Evolutionary conservation across 2,329 filamentous ascomycete genomes (phyloP), one percentile per base, ranked within the genome.

Genomic region (Raffaelea albimanens): DNA sequence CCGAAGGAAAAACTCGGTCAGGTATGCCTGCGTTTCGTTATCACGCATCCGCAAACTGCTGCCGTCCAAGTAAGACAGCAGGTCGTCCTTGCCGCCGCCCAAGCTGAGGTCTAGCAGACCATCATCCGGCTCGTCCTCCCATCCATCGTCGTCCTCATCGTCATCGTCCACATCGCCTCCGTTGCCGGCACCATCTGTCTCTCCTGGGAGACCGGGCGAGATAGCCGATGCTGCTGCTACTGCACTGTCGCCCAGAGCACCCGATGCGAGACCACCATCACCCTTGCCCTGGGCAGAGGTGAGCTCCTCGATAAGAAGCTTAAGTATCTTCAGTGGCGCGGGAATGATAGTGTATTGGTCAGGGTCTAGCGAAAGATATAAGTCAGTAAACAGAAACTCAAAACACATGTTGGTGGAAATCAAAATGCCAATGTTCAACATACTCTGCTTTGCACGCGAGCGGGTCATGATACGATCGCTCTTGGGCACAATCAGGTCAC

Each of bases 261-360:
- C 50, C 8, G 25, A 13, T 29, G 52, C 46, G 20, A 44, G 45
- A n/a, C 45, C 44, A 43, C 69, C 69, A 43, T 47, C 50, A 50
- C 71, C 67, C n/a, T 68, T 67, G 21, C 87, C 87, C 4, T 86
- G 83, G 2, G 89, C 87, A 0, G 87, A 88, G 5, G 86, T 73
- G 3, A 98, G 78, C 67, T 98, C 93, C 60, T 95, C 88, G 42
- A 97, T 84, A 9, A 98, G 78, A 4, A 97, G 84, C 71, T 98
- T 98, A 66, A 97, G 70, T 51, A 98, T 96, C 70, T 98, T 98
- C 60, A 98, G 76, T 2, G 87, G 83, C 0, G 90, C 90, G 0
- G 90, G 80, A 50, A 98, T 81, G 51, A 86, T 80, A 5, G 89
- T 96, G 69, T 84, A 97, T 62, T 85, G 83, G 61, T 96, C 90